Conservation (phyloP, 2,329 filamentous ascomycete genomes). For the Colletotrichum phormii region DNA sequence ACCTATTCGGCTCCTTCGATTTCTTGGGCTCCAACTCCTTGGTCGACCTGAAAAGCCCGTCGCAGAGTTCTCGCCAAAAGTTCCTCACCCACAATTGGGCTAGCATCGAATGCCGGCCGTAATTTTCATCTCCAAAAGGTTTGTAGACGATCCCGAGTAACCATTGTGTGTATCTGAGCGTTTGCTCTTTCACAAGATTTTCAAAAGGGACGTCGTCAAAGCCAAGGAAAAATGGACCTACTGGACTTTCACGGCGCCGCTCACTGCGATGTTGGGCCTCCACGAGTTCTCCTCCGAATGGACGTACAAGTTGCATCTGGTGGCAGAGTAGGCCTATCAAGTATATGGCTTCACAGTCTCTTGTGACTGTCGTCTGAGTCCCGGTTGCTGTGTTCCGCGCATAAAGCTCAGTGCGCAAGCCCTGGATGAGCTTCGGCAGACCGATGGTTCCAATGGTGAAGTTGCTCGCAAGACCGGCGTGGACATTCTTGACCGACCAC, state of each 20-base stretch:
- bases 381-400: background rate
- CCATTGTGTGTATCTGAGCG: background rate
- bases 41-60: background rate
- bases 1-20: background rate
- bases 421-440: background rate
- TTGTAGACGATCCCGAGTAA: constrained; percentile 16
- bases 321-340: constrained; percentile 1
- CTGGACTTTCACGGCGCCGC: background rate
- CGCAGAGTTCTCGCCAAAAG: constrained; percentile 2
- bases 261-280: background rate
- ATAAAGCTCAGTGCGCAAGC: background rate
- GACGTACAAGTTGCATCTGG: background rate
- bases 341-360: background rate
- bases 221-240: background rate
- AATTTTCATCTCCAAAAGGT: background rate
- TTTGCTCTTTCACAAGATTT: background rate
- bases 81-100: background rate
- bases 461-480: background rate
- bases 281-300: background rate
- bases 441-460: background rate
- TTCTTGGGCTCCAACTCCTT: background rate
- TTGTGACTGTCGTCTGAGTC: background rate
- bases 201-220: constrained; percentile 17
- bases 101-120: background rate
- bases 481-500: background rate